Evolutionary conservation across 441 rosid species (phyloP), one percentile per base, ranked within the genome.

Genomic region (Erodium moschatum): DNA sequence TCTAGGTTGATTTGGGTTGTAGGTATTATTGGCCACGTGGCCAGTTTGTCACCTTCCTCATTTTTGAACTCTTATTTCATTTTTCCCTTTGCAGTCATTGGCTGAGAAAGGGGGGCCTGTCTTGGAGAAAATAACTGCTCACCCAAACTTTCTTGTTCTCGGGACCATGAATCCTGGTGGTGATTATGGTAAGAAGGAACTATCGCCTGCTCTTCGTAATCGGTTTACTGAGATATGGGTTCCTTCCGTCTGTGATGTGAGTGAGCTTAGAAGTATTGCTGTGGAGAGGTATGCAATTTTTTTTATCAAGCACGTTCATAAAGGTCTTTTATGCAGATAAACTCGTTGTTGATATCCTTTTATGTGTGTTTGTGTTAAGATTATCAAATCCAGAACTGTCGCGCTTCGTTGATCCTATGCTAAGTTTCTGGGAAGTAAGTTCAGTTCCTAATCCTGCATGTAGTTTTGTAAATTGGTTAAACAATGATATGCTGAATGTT

Each of bases 91-190:
- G 80, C 81, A 93, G 97, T 85, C 93, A 16, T 84, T 95, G 85
- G 95, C 97, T 64, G 98, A 95, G 89, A 95, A 95, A 83, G 99
- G 99, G 74, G 98, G 97, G 42, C 76, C 88, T 58, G 69, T 68
- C 66, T 70, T 95, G 85, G 99, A 95, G 84, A 83, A 81, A 70
- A 75, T 95, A 40, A 85, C 88, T 46, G 99, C 97, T 74, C 85
- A 89, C 70, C 75, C 78, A 18, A 80, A 84, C 38, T 95, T 95
- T 79, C 82, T 89, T 71, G 87, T 90, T 75, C 86, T 95, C 77
- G 98, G 96, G 69, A 95, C 99, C 16, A 95, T 95, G 99, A 95
- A 95, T 79, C 99, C 99, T 75, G 99, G 99, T 78, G 98, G 99
- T 80, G 99, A 95, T 77, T 92, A 83, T 82, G 98, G 99, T 58